These are phyloP conservation scores for Yamadazyma ubonensis DNA, from an alignment of 805 yeast species.

Conservation along the genomic window DNA sequence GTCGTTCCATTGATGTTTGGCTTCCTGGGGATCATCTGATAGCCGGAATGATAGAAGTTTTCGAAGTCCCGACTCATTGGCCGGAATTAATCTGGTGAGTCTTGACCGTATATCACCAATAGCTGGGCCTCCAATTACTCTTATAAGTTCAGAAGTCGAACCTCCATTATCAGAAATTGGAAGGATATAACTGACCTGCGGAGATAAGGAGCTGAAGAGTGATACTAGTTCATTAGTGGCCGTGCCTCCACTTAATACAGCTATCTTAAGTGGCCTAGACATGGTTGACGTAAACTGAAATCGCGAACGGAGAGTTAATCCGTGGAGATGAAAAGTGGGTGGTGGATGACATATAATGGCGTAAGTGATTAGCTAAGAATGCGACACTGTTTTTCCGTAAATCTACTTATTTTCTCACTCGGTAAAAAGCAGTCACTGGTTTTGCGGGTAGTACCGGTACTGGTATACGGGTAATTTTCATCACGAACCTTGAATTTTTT, in stretches of 20 bases:
- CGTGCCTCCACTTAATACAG: constrained; percentile 73
- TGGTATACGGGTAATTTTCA: constrained; percentile 25
- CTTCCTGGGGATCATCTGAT: constrained; percentile 45
- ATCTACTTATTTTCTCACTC: no score
- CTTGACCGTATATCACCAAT: constrained; percentile 90
- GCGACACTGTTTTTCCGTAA: neutral
- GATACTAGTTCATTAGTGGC: constrained; percentile 78
- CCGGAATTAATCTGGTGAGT: constrained; percentile 69
- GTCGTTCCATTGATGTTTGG: constrained; percentile 70
- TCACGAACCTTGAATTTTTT: constrained; percentile 14
- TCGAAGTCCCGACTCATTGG: constrained; percentile 36
- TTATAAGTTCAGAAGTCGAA: constrained; percentile 81
- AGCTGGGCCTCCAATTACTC: constrained; percentile 93
- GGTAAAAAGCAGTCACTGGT: constrained; percentile 40
- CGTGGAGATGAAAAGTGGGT: no score
- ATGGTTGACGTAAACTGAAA: neutral
- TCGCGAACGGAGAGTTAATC: neutral
- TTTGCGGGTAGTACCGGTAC: constrained; percentile 39
- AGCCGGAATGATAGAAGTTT: constrained; percentile 48
- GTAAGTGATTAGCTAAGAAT: neutral
- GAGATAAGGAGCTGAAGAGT: constrained; percentile 8
- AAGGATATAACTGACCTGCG: constrained; percentile 57
- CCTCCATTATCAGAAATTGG: constrained; percentile 96
- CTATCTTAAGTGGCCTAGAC: constrained; percentile 18
- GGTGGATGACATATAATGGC: no score